phyloP scores from a whole-genome alignment of 2,329 filamentous ascomycete genomes.

The Claviceps sorghi region DNA sequence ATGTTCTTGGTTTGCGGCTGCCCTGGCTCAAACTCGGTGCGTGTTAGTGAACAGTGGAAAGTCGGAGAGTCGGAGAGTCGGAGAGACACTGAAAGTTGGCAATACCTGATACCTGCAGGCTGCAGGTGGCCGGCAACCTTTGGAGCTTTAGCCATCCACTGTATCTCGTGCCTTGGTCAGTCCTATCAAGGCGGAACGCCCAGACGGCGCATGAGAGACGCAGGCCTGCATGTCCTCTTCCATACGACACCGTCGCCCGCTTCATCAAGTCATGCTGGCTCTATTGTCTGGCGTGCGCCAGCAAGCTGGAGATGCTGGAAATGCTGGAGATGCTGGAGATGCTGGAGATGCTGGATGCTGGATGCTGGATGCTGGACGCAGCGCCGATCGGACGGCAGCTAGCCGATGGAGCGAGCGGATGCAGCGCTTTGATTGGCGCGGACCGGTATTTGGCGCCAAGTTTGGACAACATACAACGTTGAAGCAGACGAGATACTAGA shows the following conservation, averaged over 20 bases:
- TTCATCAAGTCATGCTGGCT: constrained; percentile 2
- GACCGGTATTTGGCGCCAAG: constrained; percentile 1
- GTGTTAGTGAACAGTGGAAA: too few relatives aligned
- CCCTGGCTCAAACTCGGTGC: too few relatives aligned
- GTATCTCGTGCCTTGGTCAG: constrained; percentile 1
- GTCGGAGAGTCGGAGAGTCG: too few relatives aligned
- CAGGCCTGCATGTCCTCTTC: background rate
- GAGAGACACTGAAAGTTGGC: too few relatives aligned
- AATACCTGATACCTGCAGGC: too few relatives aligned
- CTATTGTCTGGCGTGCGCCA: background rate
- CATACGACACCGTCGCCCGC: background rate
- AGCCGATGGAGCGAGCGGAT: constrained; percentile 1
- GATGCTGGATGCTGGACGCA: background rate
- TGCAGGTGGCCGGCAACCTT: too few relatives aligned
- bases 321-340: background rate
- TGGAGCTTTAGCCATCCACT: background rate
- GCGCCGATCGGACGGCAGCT: constrained; percentile 3
- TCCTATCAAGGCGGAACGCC: background rate
- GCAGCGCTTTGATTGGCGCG: constrained; percentile 3
- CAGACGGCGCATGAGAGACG: background rate
- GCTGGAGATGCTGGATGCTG: too few relatives aligned
- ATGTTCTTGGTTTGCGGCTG: too few relatives aligned
- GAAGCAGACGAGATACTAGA: too few relatives aligned
- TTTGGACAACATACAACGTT: background rate
- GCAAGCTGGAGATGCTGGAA: background rate